These are phyloP conservation scores for Epicoccum nigrum DNA, from an alignment of 2,329 filamentous ascomycete genomes.

Conservation along the genomic window DNA sequence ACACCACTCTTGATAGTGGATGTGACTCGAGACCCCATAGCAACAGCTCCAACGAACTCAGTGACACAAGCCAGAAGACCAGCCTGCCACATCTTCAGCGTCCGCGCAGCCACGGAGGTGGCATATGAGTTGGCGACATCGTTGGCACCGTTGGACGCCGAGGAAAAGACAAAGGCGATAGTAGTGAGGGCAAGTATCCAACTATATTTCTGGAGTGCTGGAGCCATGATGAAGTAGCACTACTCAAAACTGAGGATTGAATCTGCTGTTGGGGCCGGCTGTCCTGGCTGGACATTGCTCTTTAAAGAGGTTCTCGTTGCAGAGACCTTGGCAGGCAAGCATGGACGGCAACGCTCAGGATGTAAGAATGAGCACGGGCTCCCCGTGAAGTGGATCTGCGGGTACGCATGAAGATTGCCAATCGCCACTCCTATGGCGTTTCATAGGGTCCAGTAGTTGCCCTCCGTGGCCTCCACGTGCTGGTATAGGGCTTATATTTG, in stretches of 20 bases:
- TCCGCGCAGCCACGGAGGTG: conserved; percentile 55
- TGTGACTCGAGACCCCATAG: conserved; percentile 60
- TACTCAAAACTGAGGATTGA: neutral
- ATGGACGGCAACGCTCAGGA: neutral
- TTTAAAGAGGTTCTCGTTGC: neutral
- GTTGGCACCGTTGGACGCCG: conserved; percentile 52
- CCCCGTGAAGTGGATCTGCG: neutral
- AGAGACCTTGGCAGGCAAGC: neutral
- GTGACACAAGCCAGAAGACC: conserved; percentile 58
- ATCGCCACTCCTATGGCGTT: too few relatives aligned
- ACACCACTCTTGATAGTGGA: conserved; percentile 68
- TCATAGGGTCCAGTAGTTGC: too few relatives aligned
- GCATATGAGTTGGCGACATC: conserved; percentile 64
- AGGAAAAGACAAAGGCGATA: conserved; percentile 47
- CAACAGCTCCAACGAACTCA: conserved; percentile 60
- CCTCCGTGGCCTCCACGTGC: too few relatives aligned
- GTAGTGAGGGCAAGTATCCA: conserved; percentile 52
- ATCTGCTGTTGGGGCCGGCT: neutral
- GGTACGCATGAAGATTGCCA: too few relatives aligned
- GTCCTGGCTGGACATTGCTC: neutral
- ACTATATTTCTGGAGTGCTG: conserved; percentile 36
- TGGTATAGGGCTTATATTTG: too few relatives aligned
- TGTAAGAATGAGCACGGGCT: neutral
- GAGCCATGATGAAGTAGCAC: neutral
- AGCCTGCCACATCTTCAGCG: conserved; percentile 59